Conservation (phyloP, 176 grass and related monocot species). For the Phoenix dactylifera region DNA sequence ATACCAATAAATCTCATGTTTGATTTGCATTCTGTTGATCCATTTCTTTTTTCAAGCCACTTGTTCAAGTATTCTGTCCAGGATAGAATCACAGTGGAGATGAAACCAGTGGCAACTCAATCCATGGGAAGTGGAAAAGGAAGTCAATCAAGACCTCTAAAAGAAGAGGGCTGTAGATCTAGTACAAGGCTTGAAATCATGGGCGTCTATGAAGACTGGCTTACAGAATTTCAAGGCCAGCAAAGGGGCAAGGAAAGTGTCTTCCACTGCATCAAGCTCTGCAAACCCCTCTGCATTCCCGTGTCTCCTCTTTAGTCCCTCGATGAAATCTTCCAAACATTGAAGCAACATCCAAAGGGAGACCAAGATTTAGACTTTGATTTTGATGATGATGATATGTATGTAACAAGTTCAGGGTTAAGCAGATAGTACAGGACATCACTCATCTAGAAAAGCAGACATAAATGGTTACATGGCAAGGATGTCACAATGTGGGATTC, state of each 20-base stretch:
- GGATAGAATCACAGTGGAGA: constrained; percentile 50
- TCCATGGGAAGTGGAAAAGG: constrained; percentile 33
- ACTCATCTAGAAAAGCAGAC: background rate
- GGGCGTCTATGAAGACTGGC: constrained; percentile 74
- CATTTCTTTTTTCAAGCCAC: too few species aligned
- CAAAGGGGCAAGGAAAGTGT: constrained; percentile 75
- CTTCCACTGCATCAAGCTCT: constrained; percentile 61
- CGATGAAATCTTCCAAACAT: constrained; percentile 87
- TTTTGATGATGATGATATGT: constrained; percentile 31
- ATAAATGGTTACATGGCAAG: background rate
- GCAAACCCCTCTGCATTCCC: constrained; percentile 30
- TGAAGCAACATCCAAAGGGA: constrained; percentile 51
- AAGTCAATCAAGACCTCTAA: constrained; percentile 28
- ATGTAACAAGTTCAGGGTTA: constrained; percentile 31
- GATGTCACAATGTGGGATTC: constrained; percentile 27
- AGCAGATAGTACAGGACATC: constrained; percentile 23
- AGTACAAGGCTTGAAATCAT: constrained; percentile 49
- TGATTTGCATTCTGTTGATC: too few species aligned
- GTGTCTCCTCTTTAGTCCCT: constrained; percentile 43
- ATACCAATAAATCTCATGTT: too few species aligned
- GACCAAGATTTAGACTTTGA: constrained; percentile 49
- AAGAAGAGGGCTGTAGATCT: constrained; percentile 25
- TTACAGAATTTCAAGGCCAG: constrained; percentile 92
- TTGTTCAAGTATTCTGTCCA: constrained; percentile 9
- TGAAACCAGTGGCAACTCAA: constrained; percentile 37